A percentile compares a stretch with the other conserved stretches of the same genome.
Conservation (phyloP, 805 yeast species). For the Aciculoconidium aculeatum region DNA sequence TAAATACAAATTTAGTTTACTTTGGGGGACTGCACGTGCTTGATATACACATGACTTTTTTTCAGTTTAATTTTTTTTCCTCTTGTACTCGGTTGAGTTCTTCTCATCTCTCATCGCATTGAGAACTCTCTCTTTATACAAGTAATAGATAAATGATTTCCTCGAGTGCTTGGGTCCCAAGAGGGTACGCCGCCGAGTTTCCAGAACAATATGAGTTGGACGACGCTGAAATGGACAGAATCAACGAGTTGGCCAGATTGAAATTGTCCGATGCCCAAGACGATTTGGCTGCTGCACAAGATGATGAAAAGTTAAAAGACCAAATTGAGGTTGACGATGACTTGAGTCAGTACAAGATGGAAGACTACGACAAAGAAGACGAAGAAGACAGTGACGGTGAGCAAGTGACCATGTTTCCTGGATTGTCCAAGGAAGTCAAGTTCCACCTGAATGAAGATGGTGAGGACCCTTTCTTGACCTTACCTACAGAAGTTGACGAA, state of each 20-base stretch:
- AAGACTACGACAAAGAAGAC: slow-evolving; percentile 71
- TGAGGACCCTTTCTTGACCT: slow-evolving; percentile 55
- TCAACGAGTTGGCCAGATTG: slow-evolving; percentile 75
- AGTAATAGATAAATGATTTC: slow-evolving; percentile 58
- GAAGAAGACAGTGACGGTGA: slow-evolving; percentile 46
- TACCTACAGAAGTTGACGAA: slow-evolving; percentile 57
- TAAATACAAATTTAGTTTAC: not conserved
- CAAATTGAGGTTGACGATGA: slow-evolving; percentile 74
- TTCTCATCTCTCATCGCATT: not conserved
- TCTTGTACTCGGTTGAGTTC: not conserved
- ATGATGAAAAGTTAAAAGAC: slow-evolving; percentile 35
- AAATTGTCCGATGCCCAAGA: slow-evolving; percentile 73
- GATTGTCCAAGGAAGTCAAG: slow-evolving; percentile 55
- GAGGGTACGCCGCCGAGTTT: slow-evolving; percentile 90
- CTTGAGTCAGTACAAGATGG: slow-evolving; percentile 81
- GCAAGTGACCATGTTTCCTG: slow-evolving; percentile 64
- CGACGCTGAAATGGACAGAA: slow-evolving; percentile 90
- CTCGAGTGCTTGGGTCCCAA: slow-evolving; percentile 91
- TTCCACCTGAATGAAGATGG: slow-evolving; percentile 45
- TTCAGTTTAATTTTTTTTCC: slow-evolving; percentile 1
- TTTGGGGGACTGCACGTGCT: not conserved
- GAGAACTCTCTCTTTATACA: not conserved
- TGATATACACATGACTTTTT: not conserved
- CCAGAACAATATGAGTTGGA: slow-evolving; percentile 85
- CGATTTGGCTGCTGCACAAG: slow-evolving; percentile 47